Evolutionary conservation across 228 moss, liverwort and hornwort species (phyloP).

Genomic region (Sphagnum magellanicum): DNA sequence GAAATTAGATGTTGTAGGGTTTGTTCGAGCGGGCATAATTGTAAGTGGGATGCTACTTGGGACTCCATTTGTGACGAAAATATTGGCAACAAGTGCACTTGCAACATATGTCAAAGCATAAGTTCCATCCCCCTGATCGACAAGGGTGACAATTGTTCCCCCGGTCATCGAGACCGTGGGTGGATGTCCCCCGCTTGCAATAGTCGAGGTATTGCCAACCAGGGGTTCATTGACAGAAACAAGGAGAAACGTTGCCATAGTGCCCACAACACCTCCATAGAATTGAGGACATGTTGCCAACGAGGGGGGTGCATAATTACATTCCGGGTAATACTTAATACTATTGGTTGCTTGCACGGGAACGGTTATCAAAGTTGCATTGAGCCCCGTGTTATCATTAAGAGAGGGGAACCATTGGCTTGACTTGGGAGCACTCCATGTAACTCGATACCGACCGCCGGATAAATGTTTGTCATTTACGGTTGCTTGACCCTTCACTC

Average conservation of each 20-base stretch:
- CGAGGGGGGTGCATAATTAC: slow-evolving; percentile 29
- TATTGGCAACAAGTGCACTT: slow-evolving; percentile 14
- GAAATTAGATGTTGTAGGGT: background rate
- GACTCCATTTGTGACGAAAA: slow-evolving; percentile 17
- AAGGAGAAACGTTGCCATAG: slow-evolving; percentile 25
- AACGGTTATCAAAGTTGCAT: slow-evolving; percentile 17
- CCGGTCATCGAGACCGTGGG: slow-evolving; percentile 21
- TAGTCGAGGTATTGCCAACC: slow-evolving; percentile 17
- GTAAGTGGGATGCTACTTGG: slow-evolving; percentile 10
- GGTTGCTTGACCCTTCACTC: slow-evolving; percentile 24
- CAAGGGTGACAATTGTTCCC: slow-evolving; percentile 16
- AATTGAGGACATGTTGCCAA: slow-evolving; percentile 32
- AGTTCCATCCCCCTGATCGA: slow-evolving; percentile 31
- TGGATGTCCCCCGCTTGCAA: slow-evolving; percentile 18
- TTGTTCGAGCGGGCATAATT: slow-evolving; percentile 1
- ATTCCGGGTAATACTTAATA: slow-evolving; percentile 28
- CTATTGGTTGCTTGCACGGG: background rate
- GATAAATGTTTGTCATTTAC: slow-evolving; percentile 42
- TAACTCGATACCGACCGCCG: slow-evolving; percentile 33
- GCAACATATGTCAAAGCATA: slow-evolving; percentile 29
- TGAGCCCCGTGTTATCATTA: slow-evolving; percentile 13
- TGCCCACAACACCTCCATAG: slow-evolving; percentile 25
- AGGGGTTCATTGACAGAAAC: slow-evolving; percentile 30
- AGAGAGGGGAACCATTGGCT: background rate
- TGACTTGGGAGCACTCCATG: slow-evolving; percentile 38